Evolutionary conservation across 495 filamentous ascomycete genomes (phyloP), one percentile per base, ranked within the genome.

Genomic region (Tetracladium setigerum): DNA sequence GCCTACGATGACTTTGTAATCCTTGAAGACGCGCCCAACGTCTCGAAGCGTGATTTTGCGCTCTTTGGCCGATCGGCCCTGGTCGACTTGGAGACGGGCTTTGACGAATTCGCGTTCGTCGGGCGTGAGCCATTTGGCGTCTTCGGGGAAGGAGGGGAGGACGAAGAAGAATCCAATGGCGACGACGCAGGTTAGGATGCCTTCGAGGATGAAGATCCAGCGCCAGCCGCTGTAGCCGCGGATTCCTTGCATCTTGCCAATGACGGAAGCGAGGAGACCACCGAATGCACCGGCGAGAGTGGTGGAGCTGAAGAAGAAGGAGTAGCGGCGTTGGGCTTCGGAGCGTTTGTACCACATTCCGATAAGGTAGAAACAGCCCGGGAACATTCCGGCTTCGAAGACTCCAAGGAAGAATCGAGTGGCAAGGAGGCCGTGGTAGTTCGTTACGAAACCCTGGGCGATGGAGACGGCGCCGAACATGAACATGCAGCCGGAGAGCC

Each of bases 311-410:
- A 94, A 97, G 71, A 96, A 95, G 69, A 96, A 85, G 34, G 78
- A 83, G 63, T 87, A 95, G 16, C 91, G 78, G 59, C 84, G 86
- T 65, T 95, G 89, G 2, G 89, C 87, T 67, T 96, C 91, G 17
- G 67, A 69, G 22, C 89, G 80, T 49, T 82, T 82, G 56, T 98
- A 98, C 47, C 49, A 54, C 24, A 54, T 50, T 4, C 62, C 66
- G 55, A 88, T 72, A 1, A 94, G 67, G 62, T 91, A 92, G 62
- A 91, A 82, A 45, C 72, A 87, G n/a, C 84, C 87, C 1, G 88
- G 87, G 57, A 95, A 95, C 82, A 91, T 89, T 62, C 86, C 90
- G 0, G 86, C 80, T 66, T 97, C 90, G 47, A 89, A 89, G 4
- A 95, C 44, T 13, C 90, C 90, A 11, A 96, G 69, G 59, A 95